These are phyloP conservation scores for Acanthamoeba sp. DNA, from an alignment of 208 protist genomes.

Conservation along the genomic window DNA sequence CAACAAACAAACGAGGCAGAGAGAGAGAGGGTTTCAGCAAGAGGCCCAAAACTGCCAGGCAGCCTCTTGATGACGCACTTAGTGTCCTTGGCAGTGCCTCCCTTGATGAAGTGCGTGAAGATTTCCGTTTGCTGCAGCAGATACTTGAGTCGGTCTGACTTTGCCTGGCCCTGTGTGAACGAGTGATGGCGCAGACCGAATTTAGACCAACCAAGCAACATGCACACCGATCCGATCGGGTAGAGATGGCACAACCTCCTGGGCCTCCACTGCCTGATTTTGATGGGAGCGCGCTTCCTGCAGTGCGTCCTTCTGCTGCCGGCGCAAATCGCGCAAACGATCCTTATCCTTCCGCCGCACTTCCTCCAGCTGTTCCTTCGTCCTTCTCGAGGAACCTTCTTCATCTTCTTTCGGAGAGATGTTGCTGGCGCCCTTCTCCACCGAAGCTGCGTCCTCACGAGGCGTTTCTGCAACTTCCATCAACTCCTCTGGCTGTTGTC, in stretches of 20 bases:
- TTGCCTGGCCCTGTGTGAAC: constrained; percentile 64
- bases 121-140: constrained; percentile 82
- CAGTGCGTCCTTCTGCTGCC: constrained; percentile 67
- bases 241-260: constrained; percentile 20
- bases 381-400: constrained; percentile 8
- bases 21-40: neutral
- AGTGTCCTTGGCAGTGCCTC: neutral
- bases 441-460: no score
- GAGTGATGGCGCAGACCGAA: neutral
- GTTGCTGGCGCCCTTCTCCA: neutral
- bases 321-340: constrained; percentile 59
- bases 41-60: neutral
- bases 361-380: constrained; percentile 45
- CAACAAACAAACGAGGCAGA: neutral
- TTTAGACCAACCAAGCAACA: neutral
- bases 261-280: constrained; percentile 26
- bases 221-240: neutral
- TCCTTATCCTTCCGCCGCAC: constrained; percentile 34
- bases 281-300: constrained; percentile 70
- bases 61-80: neutral
- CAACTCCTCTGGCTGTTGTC: neutral
- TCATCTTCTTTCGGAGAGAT: neutral
- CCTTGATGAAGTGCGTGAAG: constrained; percentile 79
- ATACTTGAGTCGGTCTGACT: constrained; percentile 79
- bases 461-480: constrained; percentile 12